Base-by-base conservation (phyloP, 768 basidiomycete species). In the Kondoa malvinella region DNA sequence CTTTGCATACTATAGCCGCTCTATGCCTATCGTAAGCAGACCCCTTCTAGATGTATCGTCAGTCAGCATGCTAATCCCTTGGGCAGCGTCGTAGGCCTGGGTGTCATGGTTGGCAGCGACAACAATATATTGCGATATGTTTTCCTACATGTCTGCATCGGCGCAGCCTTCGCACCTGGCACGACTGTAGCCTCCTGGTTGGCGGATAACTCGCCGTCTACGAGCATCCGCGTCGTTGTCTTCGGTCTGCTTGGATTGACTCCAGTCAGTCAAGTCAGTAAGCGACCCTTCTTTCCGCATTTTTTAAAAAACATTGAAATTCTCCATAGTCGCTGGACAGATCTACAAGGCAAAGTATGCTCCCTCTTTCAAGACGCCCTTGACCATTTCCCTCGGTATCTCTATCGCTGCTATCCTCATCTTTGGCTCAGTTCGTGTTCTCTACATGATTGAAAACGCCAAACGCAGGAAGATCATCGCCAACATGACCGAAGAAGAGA, bases 131-230 rank as follows among this genome's bases (percentile, higher is more conserved):
- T 74, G 16, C 72, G 76, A 67, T 76, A 78, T 71, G 78, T 74
- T 64, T 78, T 78, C 72, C 66, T 77, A 25, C 76, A 77, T 70
- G 69, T 78, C 67, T 76, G 75, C 59, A 72, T 77, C 30, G 76
- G 73, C 1, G 75, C 70, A 40, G 73, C 77, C 32, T 77, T 77
- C 72, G 74, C 75, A 33, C 64, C 74, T 2, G 72, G 71, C 2
- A 73, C 77, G 16, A 67, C 77, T 32, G 71, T 72, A 17, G 69
- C 76, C 40, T 76, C 73, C 15, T 78, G 77, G 77, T 50, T 70
- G 27, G 67, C 60, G 3, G 67, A 40, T 26, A 70, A 70, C 66
- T 60, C 69, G 14, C 69, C 69, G 12, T 56, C 21, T 1, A 56
- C 61, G 0, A 4, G 21, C 2, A 56, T 26, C 1, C 21, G 66